These are phyloP conservation scores for Aspergillus sclerotiicarbonarius DNA, from an alignment of 495 filamentous ascomycete genomes.

Conservation along the genomic window DNA sequence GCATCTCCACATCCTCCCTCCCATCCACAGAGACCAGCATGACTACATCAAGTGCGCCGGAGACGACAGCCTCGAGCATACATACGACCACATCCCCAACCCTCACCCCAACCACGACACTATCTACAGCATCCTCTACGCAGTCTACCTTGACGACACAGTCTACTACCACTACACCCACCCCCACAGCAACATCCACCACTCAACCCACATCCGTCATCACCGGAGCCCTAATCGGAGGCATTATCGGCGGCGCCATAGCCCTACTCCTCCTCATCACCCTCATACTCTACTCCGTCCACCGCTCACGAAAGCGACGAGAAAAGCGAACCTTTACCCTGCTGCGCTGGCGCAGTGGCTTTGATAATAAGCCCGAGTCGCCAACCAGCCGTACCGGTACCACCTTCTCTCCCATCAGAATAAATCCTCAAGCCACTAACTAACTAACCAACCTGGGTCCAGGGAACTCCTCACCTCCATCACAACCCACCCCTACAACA, in stretches of 20 bases:
- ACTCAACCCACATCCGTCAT: slow-evolving; percentile 2
- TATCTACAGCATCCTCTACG: neutral
- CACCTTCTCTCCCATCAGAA: too few relatives aligned
- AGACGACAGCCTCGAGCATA: neutral
- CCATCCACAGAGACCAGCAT: neutral
- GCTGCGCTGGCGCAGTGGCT: slow-evolving; percentile 12
- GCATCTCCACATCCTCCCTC: neutral
- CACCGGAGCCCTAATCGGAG: slow-evolving; percentile 28
- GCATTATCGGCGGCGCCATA: slow-evolving; percentile 23
- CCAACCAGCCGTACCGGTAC: too few relatives aligned
- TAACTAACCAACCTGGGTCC: neutral
- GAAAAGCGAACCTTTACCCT: slow-evolving; percentile 13
- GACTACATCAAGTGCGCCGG: neutral
- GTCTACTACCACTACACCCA: slow-evolving; percentile 1
- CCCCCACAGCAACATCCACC: slow-evolving; percentile 1
- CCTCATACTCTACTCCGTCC: slow-evolving; percentile 21
- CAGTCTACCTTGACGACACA: neutral
- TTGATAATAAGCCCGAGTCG: neutral
- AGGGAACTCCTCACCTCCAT: neutral
- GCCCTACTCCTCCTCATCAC: slow-evolving; percentile 21
- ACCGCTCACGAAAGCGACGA: slow-evolving; percentile 23
- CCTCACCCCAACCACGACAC: slow-evolving; percentile 1
- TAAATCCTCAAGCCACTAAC: too few relatives aligned
- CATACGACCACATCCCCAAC: slow-evolving; percentile 3
- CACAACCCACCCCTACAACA: neutral